Evolutionary conservation across 2,329 filamentous ascomycete species (phyloP).

Genomic region (Phialophora verrucosa): DNA sequence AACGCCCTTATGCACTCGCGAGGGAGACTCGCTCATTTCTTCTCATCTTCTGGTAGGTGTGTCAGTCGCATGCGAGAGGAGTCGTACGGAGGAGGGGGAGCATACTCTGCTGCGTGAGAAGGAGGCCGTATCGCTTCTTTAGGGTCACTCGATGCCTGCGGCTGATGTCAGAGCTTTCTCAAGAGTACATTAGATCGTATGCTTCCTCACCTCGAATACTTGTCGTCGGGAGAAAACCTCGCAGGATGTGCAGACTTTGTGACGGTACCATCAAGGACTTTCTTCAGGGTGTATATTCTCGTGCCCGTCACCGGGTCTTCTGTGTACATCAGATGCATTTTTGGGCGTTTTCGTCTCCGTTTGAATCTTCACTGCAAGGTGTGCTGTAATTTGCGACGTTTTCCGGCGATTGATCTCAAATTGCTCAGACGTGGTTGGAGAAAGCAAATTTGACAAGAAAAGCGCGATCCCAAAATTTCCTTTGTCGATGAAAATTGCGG

Average conservation of each 20-base stretch:
- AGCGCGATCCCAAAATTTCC: constrained; percentile 12
- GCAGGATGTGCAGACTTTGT: constrained; percentile 97
- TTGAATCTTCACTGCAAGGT: not conserved
- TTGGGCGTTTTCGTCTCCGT: not conserved
- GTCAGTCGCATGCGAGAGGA: constrained; percentile 27
- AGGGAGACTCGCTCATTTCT: constrained; percentile 37
- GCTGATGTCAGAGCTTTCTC: constrained; percentile 10
- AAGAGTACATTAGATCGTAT: not conserved
- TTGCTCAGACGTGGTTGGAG: constrained; percentile 33
- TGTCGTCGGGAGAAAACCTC: constrained; percentile 96
- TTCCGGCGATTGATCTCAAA: constrained; percentile 16
- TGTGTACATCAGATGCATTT: constrained; percentile 84
- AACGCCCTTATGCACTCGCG: constrained; percentile 6
- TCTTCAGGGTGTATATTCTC: constrained; percentile 90
- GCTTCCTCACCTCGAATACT: constrained; percentile 76
- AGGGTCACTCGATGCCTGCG: constrained; percentile 85
- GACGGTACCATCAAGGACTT: constrained; percentile 70
- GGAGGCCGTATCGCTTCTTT: constrained; percentile 88
- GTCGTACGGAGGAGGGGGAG: constrained; percentile 21
- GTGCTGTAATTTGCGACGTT: not conserved
- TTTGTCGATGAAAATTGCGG: constrained; percentile 5
- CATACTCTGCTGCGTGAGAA: constrained; percentile 78
- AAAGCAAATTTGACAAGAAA: constrained; percentile 6
- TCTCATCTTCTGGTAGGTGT: constrained; percentile 40
- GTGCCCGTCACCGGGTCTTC: constrained; percentile 75